Evolutionary conservation across 169 alveolate species (phyloP).

Genomic region (Plasmodium gaboni): DNA sequence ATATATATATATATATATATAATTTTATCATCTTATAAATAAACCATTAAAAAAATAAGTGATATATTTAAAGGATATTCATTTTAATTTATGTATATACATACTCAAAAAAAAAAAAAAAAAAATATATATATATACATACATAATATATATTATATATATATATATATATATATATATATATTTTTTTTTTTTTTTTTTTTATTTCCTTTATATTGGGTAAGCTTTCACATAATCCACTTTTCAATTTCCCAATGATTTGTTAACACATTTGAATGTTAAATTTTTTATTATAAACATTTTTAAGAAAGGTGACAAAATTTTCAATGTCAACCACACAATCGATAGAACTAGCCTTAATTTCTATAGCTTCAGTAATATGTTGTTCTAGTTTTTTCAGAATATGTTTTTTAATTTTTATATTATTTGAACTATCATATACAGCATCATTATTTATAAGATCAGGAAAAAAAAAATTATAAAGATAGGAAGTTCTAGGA

Average conservation of each 20-base stretch:
- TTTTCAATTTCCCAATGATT: no score
- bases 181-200: background rate
- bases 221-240: no score
- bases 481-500: slow-evolving; percentile 43
- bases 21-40: no score
- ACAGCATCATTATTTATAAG: slow-evolving; percentile 13
- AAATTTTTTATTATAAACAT: slow-evolving; percentile 48
- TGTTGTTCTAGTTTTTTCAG: slow-evolving; percentile 56
- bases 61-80: background rate
- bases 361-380: slow-evolving; percentile 68
- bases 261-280: background rate
- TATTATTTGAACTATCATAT: slow-evolving; percentile 20
- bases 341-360: slow-evolving; percentile 70
- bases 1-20: background rate
- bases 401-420: slow-evolving; percentile 56
- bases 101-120: background rate
- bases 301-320: slow-evolving; percentile 39
- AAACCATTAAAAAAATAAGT: no score
- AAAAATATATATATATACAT: background rate
- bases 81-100: background rate
- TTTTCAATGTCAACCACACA: slow-evolving; percentile 65
- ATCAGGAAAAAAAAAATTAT: slow-evolving; percentile 40
- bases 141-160: background rate
- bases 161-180: background rate
- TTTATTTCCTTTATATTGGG: background rate